Evolutionary conservation across 208 protist species (phyloP).

Genomic region (Leishmania tarentolae): DNA sequence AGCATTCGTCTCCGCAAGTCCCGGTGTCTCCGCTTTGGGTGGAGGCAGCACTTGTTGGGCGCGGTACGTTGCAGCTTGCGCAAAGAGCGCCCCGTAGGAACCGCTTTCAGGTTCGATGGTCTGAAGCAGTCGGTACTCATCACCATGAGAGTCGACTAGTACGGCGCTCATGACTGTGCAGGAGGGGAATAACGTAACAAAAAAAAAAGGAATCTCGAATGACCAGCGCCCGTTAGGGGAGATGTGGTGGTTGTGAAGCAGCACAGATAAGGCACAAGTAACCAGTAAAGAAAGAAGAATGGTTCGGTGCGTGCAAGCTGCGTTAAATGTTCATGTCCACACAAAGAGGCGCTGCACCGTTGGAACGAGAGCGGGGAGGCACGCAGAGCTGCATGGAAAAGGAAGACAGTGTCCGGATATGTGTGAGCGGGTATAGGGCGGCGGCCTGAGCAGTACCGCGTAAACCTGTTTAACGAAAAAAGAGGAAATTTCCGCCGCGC

Average conservation of each 20-base stretch:
- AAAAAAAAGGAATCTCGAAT: background rate
- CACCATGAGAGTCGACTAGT: slow-evolving; percentile 17
- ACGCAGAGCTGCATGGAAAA: background rate
- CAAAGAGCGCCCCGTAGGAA: slow-evolving; percentile 26
- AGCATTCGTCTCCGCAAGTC: background rate
- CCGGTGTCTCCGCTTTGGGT: background rate
- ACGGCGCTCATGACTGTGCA: slow-evolving; percentile 7
- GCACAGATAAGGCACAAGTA: background rate
- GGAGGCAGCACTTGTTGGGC: background rate
- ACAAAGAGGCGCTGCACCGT: background rate
- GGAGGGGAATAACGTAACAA: background rate
- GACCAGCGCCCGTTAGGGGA: background rate
- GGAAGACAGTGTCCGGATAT: background rate
- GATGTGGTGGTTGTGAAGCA: background rate
- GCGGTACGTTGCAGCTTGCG: slow-evolving; percentile 9
- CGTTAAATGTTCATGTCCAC: background rate
- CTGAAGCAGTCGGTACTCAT: slow-evolving; percentile 11
- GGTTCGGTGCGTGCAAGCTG: background rate
- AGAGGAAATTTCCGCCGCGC: background rate
- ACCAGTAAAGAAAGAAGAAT: background rate
- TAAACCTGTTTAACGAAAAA: background rate
- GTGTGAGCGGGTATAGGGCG: background rate
- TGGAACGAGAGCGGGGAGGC: background rate
- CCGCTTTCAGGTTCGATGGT: slow-evolving; percentile 4
- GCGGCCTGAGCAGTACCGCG: background rate